Conservation (phyloP, 2,329 filamentous ascomycete species). For the Pseudogymnoascus sp. region DNA sequence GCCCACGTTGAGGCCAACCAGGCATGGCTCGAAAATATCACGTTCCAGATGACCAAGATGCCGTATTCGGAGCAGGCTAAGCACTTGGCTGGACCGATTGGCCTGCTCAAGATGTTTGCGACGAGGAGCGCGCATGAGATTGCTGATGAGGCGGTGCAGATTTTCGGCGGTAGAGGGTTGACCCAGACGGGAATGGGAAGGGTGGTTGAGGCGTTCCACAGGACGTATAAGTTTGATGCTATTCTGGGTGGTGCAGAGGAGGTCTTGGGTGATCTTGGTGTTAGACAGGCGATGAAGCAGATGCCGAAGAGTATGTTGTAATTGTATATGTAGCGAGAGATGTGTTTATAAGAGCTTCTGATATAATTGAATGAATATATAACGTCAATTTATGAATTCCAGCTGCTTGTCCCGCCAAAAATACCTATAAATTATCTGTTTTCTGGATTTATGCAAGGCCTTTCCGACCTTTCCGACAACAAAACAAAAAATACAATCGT, state of each 20-base stretch:
- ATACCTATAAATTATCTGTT: not conserved
- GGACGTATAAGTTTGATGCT: constrained; percentile 75
- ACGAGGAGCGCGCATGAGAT: constrained; percentile 76
- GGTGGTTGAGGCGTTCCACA: constrained; percentile 76
- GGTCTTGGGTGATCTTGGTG: constrained; percentile 72
- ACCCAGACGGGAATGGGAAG: constrained; percentile 79
- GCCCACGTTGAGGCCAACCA: constrained; percentile 34
- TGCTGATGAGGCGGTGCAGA: constrained; percentile 76
- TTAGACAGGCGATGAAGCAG: constrained; percentile 73
- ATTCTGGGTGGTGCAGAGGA: constrained; percentile 79
- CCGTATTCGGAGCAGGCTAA: constrained; percentile 68
- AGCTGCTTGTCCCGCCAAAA: not conserved
- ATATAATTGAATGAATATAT: not conserved
- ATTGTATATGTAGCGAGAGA: not conserved
- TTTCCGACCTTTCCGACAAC: not conserved
- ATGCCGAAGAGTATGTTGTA: constrained; percentile 83
- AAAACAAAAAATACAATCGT: too few relatives aligned
- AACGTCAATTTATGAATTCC: not conserved
- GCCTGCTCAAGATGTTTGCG: constrained; percentile 69
- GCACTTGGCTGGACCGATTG: constrained; percentile 73
- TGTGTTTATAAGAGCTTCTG: not conserved
- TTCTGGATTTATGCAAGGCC: not conserved
- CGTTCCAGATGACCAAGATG: constrained; percentile 85
- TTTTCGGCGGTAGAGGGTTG: constrained; percentile 75
- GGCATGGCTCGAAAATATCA: constrained; percentile 7